phyloP scores from a whole-genome alignment of 345 rosid genomes.

The Acer saccharum region DNA sequence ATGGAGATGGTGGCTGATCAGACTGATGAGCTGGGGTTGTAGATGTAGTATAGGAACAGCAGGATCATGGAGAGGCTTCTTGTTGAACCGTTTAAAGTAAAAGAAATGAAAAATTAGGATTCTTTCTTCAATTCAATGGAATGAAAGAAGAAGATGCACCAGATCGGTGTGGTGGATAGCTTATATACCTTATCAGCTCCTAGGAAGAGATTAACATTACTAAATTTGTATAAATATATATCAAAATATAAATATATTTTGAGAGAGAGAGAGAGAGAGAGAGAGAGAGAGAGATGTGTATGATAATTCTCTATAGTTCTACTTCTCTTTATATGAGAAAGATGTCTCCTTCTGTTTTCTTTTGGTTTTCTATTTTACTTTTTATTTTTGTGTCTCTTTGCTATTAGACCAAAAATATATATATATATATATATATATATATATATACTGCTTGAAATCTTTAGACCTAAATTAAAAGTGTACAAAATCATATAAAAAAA shows the following conservation, averaged over 20 bases:
- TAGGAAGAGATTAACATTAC: conserved; percentile 17
- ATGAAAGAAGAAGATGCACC: conserved; percentile 21
- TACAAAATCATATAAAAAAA: too few relatives aligned
- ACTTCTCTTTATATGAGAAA: conserved; percentile 41
- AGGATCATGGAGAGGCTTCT: conserved; percentile 15
- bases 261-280: background rate
- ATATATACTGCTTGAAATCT: background rate
- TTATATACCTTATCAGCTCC: conserved; percentile 44
- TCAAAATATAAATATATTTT: background rate
- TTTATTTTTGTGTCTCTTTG: background rate
- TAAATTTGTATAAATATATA: background rate
- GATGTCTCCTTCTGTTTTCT: conserved; percentile 13
- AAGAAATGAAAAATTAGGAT: background rate
- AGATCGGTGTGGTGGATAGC: conserved; percentile 30
- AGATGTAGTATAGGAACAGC: conserved; percentile 9
- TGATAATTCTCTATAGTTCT: conserved; percentile 36
- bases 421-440: too few relatives aligned
- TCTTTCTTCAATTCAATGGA: conserved; percentile 9
- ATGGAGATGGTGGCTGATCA: background rate
- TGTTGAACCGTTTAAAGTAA: conserved; percentile 3
- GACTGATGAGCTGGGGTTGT: conserved; percentile 5
- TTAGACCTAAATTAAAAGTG: too few relatives aligned
- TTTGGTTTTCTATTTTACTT: conserved; percentile 9
- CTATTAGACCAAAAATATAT: background rate
- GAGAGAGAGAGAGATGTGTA: conserved; percentile 14